Evolutionary conservation across 768 basidiomycete species (phyloP), one percentile per base, ranked within the genome.

Genomic region (Aureoboletus auriporus): DNA sequence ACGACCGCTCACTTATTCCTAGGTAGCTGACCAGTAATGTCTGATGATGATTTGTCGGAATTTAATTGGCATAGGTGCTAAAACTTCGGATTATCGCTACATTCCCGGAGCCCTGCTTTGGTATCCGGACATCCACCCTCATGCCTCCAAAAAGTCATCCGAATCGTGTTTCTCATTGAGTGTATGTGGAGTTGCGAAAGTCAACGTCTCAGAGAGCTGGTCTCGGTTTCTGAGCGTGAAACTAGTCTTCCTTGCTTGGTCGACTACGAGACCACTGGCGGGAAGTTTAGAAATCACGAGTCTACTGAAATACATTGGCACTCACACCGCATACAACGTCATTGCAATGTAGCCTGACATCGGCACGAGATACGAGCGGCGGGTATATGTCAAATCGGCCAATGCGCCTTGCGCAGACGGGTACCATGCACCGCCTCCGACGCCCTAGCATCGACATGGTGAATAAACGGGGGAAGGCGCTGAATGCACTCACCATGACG

Each of bases 401-500:
- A 84, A 64, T 13, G 71, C 69, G 14, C 73, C 82, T 54, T 84
- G 81, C 6, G 80, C 80, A 10, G 79, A 70, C 2, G 83, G 82
- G 62, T 78, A 84, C 82, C 80, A 83, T n/a, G 81, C 83, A 30
- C 82, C 83, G 39, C 80, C 80, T 46, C 79, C 80, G 39, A 83
- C 80, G 43, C 80, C 76, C 75, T 76, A 20, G 8, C 20, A n/a
- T 28, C 39, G 29, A 43, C 1, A 27, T 37, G 28, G 33, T 55
- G 27, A 51, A 39, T 37, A 29, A 10, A 6, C 8, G 38, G 12
- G 36, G 9, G 13, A 46, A 30, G 37, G 52, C 12, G 3, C 20
- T 23, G 17, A 34, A 20, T 27, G n/a, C 8, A 5, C 60, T 45
- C 33, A 65, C 80, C 82, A 83, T 82, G 31, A 82, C 83, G 49